phyloP scores from a whole-genome alignment of 495 filamentous ascomycete species.

The Acidiella bohemica region DNA sequence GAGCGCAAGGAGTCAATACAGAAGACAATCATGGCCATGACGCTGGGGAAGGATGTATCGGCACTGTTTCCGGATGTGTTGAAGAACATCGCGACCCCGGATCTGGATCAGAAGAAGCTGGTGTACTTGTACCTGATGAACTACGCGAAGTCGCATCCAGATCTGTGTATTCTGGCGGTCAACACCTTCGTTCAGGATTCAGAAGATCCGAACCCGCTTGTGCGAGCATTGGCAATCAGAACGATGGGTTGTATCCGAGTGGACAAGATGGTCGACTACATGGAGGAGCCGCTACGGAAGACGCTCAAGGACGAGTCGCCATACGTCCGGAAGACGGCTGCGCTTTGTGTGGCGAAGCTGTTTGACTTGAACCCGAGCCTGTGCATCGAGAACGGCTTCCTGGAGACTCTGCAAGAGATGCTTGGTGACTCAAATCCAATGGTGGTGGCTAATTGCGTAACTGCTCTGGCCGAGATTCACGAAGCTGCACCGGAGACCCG shows the following conservation, averaged over 20 bases:
- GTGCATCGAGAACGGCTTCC: conserved; percentile 92
- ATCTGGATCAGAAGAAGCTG: conserved; percentile 98
- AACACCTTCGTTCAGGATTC: conserved; percentile 99
- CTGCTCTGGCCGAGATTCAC: conserved; percentile 79
- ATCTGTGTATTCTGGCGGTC: conserved; percentile 96
- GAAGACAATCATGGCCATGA: conserved; percentile 99
- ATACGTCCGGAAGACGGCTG: conserved; percentile 95
- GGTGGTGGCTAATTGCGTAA: conserved; percentile 96
- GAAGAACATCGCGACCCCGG: conserved; percentile 92
- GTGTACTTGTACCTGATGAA: conserved; percentile 99
- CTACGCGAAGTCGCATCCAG: conserved; percentile 98
- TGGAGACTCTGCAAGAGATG: conserved; percentile 90
- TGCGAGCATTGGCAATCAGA: conserved; percentile 85
- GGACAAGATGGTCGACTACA: conserved; percentile 99
- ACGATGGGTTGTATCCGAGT: conserved; percentile 99
- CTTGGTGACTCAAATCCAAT: conserved; percentile 97
- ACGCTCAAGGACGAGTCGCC: conserved; percentile 94
- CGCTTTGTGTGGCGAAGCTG: conserved; percentile 94
- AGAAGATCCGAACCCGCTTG: conserved; percentile 94
- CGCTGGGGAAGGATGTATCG: conserved; percentile 94
- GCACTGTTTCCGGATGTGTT: conserved; percentile 94
- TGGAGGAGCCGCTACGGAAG: conserved; percentile 96
- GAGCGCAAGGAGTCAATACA: conserved; percentile 97
- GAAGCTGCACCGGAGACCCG: conserved; percentile 83
- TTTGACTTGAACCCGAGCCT: conserved; percentile 85